Conservation (phyloP, 2,329 filamentous ascomycete species). For the Exophiala calicioides region DNA sequence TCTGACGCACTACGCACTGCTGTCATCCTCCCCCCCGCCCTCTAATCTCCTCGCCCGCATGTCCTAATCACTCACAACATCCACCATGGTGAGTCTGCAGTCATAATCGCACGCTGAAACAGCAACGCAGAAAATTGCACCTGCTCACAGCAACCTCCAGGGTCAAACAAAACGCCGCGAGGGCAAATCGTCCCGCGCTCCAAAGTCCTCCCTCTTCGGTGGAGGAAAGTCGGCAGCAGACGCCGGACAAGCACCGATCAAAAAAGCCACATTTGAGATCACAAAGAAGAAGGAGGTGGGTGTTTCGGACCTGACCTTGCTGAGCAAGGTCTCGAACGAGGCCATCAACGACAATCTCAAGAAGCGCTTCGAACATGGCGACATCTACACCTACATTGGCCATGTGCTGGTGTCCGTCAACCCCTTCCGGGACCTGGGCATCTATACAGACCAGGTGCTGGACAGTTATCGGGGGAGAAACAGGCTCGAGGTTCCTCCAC, state of each 20-base stretch:
- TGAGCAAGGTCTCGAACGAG: slow-evolving; percentile 98
- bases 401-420: slow-evolving; percentile 99
- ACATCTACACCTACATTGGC: slow-evolving; percentile 99
- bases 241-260: slow-evolving; percentile 67
- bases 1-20: no score
- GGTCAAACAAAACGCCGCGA: slow-evolving; percentile 35
- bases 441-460: slow-evolving; percentile 93
- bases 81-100: slow-evolving; percentile 20
- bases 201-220: slow-evolving; percentile 32
- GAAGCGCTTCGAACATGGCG: slow-evolving; percentile 93
- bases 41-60: slow-evolving; percentile 15
- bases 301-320: slow-evolving; percentile 92
- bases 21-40: neutral
- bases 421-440: slow-evolving; percentile 93
- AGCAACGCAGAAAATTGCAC: no score
- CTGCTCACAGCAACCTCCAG: slow-evolving; percentile 19
- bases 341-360: slow-evolving; percentile 99
- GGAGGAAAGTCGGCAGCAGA: slow-evolving; percentile 37
- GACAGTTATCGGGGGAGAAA: slow-evolving; percentile 97
- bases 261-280: slow-evolving; percentile 93
- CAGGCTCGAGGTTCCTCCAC: slow-evolving; percentile 85
- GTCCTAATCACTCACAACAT: slow-evolving; percentile 17
- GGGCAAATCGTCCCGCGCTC: slow-evolving; percentile 31
- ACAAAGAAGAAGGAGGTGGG: slow-evolving; percentile 99
- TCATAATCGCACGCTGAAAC: slow-evolving; percentile 3